Base-by-base conservation (phyloP, 164 flowering plant genomes). In the Berberis thunbergii region DNA sequence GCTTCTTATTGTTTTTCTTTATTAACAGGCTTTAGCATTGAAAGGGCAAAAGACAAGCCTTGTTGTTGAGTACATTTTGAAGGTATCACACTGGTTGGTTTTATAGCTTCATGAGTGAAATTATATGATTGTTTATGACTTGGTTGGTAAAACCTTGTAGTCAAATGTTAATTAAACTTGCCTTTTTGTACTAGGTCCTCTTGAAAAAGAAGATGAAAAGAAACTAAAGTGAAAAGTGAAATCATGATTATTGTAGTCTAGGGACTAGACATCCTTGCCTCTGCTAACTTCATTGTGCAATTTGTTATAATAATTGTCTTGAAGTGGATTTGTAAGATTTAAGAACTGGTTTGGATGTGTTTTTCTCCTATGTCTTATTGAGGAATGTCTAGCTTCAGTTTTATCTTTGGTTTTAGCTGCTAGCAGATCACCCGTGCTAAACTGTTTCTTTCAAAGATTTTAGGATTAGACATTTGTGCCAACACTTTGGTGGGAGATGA, bases 401-500 rank as follows among this genome's bases (percentile, higher is more conserved):
- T 11, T 1, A 10, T 3, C 8, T 26, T 52, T 52, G n/a, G 2
- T 10, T 11, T 1, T 1, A 52, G 9, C n/a, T 48, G 3, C 50
- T 26, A 48, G 54, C 1, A 52, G n/a, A 12, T 41, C 69, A 59
- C 64, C 66, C 70, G 69, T 65, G 62, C 75, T 81, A 78, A 80
- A 60, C 66, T 79, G 72, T 70, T 55, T 75, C 64, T 74, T 62
- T 72, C 82, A 78, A 79, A 92, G 98, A 84, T 88, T 81, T 77
- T 92, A 89, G 96, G 96, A 56, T 80, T 92, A 82, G 93, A 89
- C 68, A 67, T 76, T 5, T 92, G 98, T 74, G 93, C 93, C 61
- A 91, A 92, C 76, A 92, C 96, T 12, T 70, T 85, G 76, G 96
- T 88, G 38, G 98, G 98, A 69, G 96, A 92, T 77, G 96, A 89